Conservation (phyloP, 116 monocot species). For the Iris pallida region DNA sequence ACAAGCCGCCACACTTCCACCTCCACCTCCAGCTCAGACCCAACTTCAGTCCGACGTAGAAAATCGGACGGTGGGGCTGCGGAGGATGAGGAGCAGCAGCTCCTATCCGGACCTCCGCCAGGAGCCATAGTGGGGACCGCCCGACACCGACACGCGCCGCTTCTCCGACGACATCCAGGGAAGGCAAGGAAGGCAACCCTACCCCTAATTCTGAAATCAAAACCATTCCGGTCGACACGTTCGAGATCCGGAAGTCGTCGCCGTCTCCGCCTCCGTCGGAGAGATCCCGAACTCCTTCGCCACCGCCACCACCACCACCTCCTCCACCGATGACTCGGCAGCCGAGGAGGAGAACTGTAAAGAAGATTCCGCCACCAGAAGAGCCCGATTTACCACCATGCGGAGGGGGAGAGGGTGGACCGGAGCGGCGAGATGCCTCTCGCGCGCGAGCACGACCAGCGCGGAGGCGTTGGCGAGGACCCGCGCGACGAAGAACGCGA, state of each 20-base stretch:
- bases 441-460: too few species aligned
- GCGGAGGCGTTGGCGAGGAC: too few species aligned
- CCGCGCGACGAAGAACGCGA: too few species aligned
- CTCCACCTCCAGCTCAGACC: too few species aligned
- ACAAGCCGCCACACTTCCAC: too few species aligned
- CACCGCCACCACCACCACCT: conserved; percentile 9
- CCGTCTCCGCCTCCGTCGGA: neutral
- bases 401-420: too few species aligned
- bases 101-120: conserved; percentile 73
- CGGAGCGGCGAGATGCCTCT: too few species aligned
- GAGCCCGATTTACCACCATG: conserved; percentile 9
- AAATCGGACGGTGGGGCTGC: neutral
- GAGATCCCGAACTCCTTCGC: conserved; percentile 12
- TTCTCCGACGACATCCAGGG: conserved; percentile 37
- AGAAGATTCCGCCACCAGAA: conserved; percentile 17
- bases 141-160: conserved; percentile 18
- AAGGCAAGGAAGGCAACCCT: neutral
- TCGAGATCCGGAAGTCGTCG: conserved; percentile 1
- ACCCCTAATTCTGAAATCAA: conserved; percentile 9
- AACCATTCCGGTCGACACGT: conserved; percentile 29
- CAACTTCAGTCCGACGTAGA: too few species aligned
- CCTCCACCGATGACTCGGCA: conserved; percentile 13
- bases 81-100: conserved; percentile 54
- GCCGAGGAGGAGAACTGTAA: conserved; percentile 10
- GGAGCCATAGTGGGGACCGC: conserved; percentile 24